Base-by-base conservation (phyloP, 2,329 filamentous ascomycete genomes). In the Nothophoma quercina region DNA sequence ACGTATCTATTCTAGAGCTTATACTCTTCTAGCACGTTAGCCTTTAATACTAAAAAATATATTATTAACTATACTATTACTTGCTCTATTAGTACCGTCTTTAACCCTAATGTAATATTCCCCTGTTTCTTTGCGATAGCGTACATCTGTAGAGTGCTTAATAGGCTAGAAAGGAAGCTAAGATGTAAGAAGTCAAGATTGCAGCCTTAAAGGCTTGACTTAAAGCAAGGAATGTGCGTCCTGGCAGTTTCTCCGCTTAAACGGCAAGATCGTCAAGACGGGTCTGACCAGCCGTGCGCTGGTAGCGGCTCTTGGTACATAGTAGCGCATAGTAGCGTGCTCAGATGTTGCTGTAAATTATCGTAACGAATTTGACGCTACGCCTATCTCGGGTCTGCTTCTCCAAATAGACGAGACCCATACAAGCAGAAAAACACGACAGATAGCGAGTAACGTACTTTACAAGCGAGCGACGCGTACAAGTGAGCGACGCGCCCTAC, bases 221-320 rank as follows among this genome's bases (percentile, higher is more conserved):
- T 46, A 43, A 47, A 32, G 28, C 49, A 12, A 42, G 15, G 38
- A 51, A n/a, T 30, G 41, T 42, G 36, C 29, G 42, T 46, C 38
- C 50, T 34, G 23, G 47, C 35, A 59, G 44, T 56, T 56, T 50
- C 54, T 48, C 47, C 39, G 44, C 49, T 22, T 40, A 12, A 15
- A 41, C 22, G 36, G 38, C 46, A 56, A 56, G 33, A 33, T 33
- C 30, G 30, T 33, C n/a, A 18, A 33, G 18, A 33, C 30, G 30
- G 30, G n/a, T n/a, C 38, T 40, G n/a, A n/a, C n/a, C n/a, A n/a
- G n/a, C n/a, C n/a, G n/a, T n/a, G n/a, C n/a, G n/a, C n/a, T n/a
- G n/a, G n/a, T n/a, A n/a, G n/a, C n/a, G n/a, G n/a, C n/a, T n/a
- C n/a, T n/a, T n/a, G n/a, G n/a, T n/a, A n/a, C n/a, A n/a, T n/a